These are phyloP conservation scores for Westerdykella sp. DNA, from an alignment of 2,329 filamentous ascomycete species.

Conservation along the genomic window DNA sequence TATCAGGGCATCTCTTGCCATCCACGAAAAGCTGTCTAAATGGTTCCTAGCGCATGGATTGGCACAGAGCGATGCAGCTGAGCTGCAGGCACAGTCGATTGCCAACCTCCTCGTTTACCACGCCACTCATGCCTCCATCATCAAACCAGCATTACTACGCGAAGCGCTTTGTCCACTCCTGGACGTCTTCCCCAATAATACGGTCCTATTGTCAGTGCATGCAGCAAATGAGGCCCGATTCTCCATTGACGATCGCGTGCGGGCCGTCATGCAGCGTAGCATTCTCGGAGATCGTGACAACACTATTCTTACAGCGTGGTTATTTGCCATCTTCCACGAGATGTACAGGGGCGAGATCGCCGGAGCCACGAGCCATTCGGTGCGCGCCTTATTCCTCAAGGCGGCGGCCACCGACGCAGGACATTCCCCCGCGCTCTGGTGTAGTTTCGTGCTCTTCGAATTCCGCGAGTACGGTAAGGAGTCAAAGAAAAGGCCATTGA, in stretches of 20 bases:
- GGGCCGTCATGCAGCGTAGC: conserved; percentile 52
- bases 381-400: conserved; percentile 51
- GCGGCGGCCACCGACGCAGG: conserved; percentile 38
- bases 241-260: conserved; percentile 68
- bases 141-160: conserved; percentile 62
- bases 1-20: conserved; percentile 33
- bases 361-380: conserved; percentile 46
- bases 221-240: conserved; percentile 68
- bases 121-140: conserved; percentile 55
- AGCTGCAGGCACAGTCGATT: conserved; percentile 63
- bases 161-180: conserved; percentile 57
- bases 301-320: conserved; percentile 44
- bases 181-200: conserved; percentile 64
- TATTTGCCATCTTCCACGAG: conserved; percentile 53
- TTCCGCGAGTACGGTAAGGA: conserved; percentile 11
- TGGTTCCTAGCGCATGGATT: conserved; percentile 22
- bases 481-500: conserved; percentile 5
- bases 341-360: conserved; percentile 39
- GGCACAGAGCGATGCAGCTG: conserved; percentile 39
- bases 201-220: conserved; percentile 65
- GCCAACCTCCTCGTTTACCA: conserved; percentile 62
- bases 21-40: conserved; percentile 26
- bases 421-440: conserved; percentile 29
- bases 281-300: conserved; percentile 25
- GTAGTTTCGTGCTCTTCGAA: conserved; percentile 30